These are phyloP conservation scores for Physcomitrium patens DNA, from an alignment of 225 moss, liverwort and hornwort genomes.

Conservation along the genomic window DNA sequence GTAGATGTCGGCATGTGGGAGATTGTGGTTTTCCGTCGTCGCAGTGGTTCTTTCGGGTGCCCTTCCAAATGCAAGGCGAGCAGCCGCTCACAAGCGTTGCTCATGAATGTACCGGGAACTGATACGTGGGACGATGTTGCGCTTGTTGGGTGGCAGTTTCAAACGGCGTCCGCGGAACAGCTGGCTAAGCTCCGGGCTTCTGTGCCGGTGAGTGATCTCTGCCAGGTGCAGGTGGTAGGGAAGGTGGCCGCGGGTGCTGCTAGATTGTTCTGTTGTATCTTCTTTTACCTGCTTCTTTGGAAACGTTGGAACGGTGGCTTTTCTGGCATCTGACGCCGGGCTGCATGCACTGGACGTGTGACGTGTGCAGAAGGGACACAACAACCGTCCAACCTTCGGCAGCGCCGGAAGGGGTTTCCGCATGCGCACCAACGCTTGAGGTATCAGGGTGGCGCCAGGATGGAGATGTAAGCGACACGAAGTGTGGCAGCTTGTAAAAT, in stretches of 20 bases:
- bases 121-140: neutral
- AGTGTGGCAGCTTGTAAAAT: neutral
- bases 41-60: too few relatives aligned
- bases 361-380: slow-evolving; percentile 15
- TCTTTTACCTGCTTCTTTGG: neutral
- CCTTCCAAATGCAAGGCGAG: neutral
- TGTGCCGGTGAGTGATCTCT: slow-evolving; percentile 9
- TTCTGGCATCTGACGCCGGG: too few relatives aligned
- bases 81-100: neutral
- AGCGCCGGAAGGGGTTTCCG: slow-evolving; percentile 8
- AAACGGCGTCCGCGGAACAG: slow-evolving; percentile 9
- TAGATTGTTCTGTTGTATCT: too few relatives aligned
- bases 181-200: slow-evolving; percentile 11
- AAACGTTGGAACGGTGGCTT: neutral
- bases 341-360: neutral
- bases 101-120: neutral
- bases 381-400: slow-evolving; percentile 23
- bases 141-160: slow-evolving; percentile 21
- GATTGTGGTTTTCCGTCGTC: too few relatives aligned
- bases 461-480: too few relatives aligned
- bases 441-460: neutral
- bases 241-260: too few relatives aligned
- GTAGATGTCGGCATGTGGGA: too few relatives aligned
- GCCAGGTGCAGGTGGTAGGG: too few relatives aligned
- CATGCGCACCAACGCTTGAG: neutral